Percentiles rank a stretch among this genome's conserved stretches.
Conservation (phyloP, 78 protist species). For the Tieghemostelium lacteum region DNA sequence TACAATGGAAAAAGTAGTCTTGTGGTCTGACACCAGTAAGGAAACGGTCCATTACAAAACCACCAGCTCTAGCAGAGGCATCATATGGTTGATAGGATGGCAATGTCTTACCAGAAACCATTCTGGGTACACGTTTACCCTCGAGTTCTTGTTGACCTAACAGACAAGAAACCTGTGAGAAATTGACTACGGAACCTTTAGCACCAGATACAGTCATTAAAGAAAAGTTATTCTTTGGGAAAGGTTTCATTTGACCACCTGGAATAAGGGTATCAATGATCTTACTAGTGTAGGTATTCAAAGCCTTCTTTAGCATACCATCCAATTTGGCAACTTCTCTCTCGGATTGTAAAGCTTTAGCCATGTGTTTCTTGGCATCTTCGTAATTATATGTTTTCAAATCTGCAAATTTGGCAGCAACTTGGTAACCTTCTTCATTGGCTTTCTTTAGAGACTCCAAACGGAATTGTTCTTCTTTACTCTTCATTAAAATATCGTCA, state of each 20-base stretch:
- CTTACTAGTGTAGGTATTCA: constrained; percentile 81
- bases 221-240: constrained; percentile 97
- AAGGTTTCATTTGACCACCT: constrained; percentile 87
- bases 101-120: constrained; percentile 96
- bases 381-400: background rate
- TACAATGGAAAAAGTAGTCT: constrained; percentile 99
- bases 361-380: background rate
- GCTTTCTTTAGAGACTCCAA: constrained; percentile 44
- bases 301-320: constrained; percentile 68
- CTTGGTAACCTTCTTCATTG: constrained; percentile 53
- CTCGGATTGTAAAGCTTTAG: constrained; percentile 26
- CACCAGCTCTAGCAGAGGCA: constrained; percentile 93
- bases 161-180: constrained; percentile 96
- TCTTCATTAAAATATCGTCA: constrained; percentile 91
- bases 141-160: constrained; percentile 98
- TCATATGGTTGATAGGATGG: constrained; percentile 92
- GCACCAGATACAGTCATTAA: constrained; percentile 98
- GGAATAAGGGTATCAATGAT: constrained; percentile 92
- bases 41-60: constrained; percentile 96
- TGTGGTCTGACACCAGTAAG: constrained; percentile 98
- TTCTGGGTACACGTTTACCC: constrained; percentile 98
- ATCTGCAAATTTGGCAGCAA: constrained; percentile 54
- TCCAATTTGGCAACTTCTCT: constrained; percentile 79
- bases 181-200: constrained; percentile 98
- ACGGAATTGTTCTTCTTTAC: constrained; percentile 60